phyloP scores from a whole-genome alignment of 768 basidiomycete genomes.

The Auricularia sp. region DNA sequence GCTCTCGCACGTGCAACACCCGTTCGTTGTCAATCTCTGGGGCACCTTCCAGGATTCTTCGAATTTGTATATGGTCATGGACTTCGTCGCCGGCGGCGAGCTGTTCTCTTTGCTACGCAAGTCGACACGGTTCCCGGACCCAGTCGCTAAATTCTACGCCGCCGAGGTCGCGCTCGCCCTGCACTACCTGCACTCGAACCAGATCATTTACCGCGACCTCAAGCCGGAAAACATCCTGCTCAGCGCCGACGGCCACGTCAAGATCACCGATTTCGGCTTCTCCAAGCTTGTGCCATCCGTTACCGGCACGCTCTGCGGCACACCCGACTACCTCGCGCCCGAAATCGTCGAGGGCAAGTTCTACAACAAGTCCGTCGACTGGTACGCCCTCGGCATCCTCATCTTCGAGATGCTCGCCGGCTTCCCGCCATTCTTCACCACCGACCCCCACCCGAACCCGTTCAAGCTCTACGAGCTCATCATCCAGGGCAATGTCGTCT shows the following conservation, averaged over 20 bases:
- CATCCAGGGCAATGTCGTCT: constrained; percentile 68
- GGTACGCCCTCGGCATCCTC: constrained; percentile 96
- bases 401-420: constrained; percentile 98
- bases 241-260: constrained; percentile 91
- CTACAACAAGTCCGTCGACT: constrained; percentile 95
- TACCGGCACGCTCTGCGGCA: constrained; percentile 93
- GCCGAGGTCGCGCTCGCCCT: constrained; percentile 91
- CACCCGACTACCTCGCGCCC: constrained; percentile 93
- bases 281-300: constrained; percentile 80
- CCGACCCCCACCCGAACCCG: constrained; percentile 56
- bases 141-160: constrained; percentile 95
- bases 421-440: constrained; percentile 87
- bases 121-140: constrained; percentile 91
- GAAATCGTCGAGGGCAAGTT: constrained; percentile 31
- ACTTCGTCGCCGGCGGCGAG: constrained; percentile 93
- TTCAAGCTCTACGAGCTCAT: constrained; percentile 90
- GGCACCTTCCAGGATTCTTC: constrained; percentile 85
- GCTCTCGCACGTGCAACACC: constrained; percentile 75
- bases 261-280: constrained; percentile 94
- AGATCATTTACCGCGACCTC: constrained; percentile 94
- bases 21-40: constrained; percentile 95
- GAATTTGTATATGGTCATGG: constrained; percentile 98
- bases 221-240: constrained; percentile 96
- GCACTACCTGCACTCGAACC: constrained; percentile 73
- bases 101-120: constrained; percentile 87